Base-by-base conservation (phyloP, 208 protist genomes). In the Leishmania major region DNA sequence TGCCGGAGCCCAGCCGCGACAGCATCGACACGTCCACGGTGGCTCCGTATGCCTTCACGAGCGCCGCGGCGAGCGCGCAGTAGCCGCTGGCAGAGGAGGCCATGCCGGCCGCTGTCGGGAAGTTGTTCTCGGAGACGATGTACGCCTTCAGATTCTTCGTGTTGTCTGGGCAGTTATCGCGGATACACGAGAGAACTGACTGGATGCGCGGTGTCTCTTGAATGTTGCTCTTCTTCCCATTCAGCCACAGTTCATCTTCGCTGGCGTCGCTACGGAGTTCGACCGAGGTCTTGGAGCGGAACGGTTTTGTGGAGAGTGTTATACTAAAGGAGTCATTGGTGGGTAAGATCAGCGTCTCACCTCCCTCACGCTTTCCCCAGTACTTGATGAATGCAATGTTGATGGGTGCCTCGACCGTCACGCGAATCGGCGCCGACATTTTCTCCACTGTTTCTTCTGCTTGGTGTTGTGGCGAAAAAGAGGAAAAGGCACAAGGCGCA, bases 301-400 rank as follows among this genome's bases (percentile, higher is more conserved):
- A 96, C 28, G 98, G 95, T 53, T 93, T 90, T 74, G 97, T 97
- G 79, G 97, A 92, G 35, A 99, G 92, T 22, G 99, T 99, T 25
- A 98, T 98, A 82, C 93, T 98, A 82, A 99, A 97, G 28, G 99
- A 99, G 47, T 97, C 96, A 85, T 99, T 99, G 45, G 98, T 96
- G 22, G 99, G 99, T 47, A 95, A 82, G 94, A 97, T 97, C 0
- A 96, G 86, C 77, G 88, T 93, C 87, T 99, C 87, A 94, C 97
- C 94, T 31, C 94, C 95, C 82, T 99, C 97, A 77, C 97, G 94
- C 92, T 99, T 99, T 66, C 99, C 99, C 99, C 99, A 99, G 90
- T 99, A 99, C 93, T 99, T 99, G 87, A 99, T 99, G 74, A 99
- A 98, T 45, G 99, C 99, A 86, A 99, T 99, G 90, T 99, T 99